Evolutionary conservation across 495 filamentous ascomycete genomes (phyloP).

Genomic region (Penicillium odoratum): DNA sequence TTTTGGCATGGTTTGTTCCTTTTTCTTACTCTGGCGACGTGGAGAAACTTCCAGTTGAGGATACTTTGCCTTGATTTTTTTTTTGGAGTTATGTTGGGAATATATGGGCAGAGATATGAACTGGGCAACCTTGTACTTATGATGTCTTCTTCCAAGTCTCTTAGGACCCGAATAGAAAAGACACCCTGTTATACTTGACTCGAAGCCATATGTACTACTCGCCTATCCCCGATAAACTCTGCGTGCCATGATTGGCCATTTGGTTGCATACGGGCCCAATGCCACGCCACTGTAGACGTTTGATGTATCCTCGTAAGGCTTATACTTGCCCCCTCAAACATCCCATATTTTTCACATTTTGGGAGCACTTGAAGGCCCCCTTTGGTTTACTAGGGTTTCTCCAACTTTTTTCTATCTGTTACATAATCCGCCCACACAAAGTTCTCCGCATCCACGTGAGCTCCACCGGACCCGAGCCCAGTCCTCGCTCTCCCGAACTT

Average conservation of each 20-base stretch:
- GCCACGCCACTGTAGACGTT: slow-evolving; percentile 8
- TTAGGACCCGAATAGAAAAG: background rate
- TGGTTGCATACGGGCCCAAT: slow-evolving; percentile 5
- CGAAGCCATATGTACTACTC: background rate
- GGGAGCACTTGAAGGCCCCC: too few species aligned
- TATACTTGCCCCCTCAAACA: background rate
- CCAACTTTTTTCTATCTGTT: slow-evolving; percentile 12
- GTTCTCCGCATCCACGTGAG: slow-evolving; percentile 38
- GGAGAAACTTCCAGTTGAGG: background rate
- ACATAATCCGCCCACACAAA: slow-evolving; percentile 24
- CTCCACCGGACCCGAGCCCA: slow-evolving; percentile 28
- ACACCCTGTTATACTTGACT: slow-evolving; percentile 1
- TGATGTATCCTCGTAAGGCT: background rate
- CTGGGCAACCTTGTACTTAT: slow-evolving; percentile 13
- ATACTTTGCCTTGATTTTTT: background rate
- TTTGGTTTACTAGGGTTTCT: background rate
- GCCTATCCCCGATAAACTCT: slow-evolving; percentile 6
- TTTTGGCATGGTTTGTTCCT: background rate
- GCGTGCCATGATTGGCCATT: slow-evolving; percentile 4
- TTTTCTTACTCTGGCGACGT: background rate
- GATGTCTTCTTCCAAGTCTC: background rate
- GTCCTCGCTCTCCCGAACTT: slow-evolving; percentile 32
- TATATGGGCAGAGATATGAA: slow-evolving; percentile 11
- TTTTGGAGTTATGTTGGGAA: slow-evolving; percentile 12
- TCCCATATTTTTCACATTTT: background rate